These are phyloP conservation scores for Herpetospermum pedunculosum DNA, from an alignment of 306 rosid species.

Conservation along the genomic window DNA sequence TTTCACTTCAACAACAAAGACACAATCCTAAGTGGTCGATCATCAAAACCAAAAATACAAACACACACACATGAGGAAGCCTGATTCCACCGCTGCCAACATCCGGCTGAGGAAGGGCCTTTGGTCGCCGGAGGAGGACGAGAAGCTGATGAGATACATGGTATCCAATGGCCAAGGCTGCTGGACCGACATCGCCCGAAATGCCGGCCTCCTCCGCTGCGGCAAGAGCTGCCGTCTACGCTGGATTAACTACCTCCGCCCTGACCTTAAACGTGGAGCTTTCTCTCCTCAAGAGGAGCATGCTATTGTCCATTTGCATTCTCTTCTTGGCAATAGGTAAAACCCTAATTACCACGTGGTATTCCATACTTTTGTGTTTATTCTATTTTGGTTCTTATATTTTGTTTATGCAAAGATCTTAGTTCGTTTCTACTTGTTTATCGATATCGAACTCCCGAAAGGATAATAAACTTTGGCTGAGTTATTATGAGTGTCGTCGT, in stretches of 20 bases:
- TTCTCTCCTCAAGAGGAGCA: slow-evolving; percentile 73
- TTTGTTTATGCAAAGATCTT: not conserved
- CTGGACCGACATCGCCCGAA: slow-evolving; percentile 86
- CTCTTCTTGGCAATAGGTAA: slow-evolving; percentile 88
- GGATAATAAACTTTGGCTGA: too few species aligned
- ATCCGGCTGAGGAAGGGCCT: slow-evolving; percentile 57
- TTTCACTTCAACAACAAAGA: not conserved
- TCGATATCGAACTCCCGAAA: too few species aligned
- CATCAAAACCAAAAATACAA: not conserved
- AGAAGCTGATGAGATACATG: slow-evolving; percentile 79
- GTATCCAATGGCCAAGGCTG: slow-evolving; percentile 76
- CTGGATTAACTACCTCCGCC: slow-evolving; percentile 90
- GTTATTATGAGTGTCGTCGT: not conserved
- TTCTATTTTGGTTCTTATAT: too few species aligned
- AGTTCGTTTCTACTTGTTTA: too few species aligned
- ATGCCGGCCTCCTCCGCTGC: slow-evolving; percentile 76
- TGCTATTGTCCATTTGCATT: slow-evolving; percentile 68
- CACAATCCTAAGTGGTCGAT: not conserved
- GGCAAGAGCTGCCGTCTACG: slow-evolving; percentile 98
- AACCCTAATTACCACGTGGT: too few species aligned
- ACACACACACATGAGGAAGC: slow-evolving; percentile 25
- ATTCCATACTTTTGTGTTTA: too few species aligned
- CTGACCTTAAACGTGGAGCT: slow-evolving; percentile 90
- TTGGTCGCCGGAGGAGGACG: slow-evolving; percentile 97
- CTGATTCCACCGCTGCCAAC: slow-evolving; percentile 9